Evolutionary conservation across 768 basidiomycete genomes (phyloP).

Genomic region (Boletellus ananiceps): DNA sequence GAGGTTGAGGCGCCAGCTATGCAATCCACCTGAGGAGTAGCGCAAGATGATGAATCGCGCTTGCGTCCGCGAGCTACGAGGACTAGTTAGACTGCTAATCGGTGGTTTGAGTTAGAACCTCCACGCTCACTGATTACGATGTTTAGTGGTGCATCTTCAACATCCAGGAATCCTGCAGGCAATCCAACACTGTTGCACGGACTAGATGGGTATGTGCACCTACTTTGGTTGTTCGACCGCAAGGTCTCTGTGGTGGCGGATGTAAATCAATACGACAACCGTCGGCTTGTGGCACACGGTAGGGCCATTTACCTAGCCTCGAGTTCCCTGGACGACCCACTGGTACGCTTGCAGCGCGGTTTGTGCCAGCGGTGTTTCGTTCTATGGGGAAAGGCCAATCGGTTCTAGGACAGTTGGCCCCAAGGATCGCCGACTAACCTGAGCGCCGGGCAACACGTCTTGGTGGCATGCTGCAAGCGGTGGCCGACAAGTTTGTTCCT

Average conservation of each 20-base stretch:
- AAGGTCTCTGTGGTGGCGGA: neutral
- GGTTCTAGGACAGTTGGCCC: constrained; percentile 1
- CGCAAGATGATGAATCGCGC: constrained; percentile 5
- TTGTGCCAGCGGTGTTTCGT: constrained; percentile 3
- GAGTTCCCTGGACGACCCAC: constrained; percentile 9
- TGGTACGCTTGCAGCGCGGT: constrained; percentile 16
- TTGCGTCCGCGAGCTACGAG: constrained; percentile 18
- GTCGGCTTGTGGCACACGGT: neutral
- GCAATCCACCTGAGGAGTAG: neutral
- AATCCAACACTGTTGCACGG: constrained; percentile 1
- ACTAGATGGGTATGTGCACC: neutral
- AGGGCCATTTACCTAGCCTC: constrained; percentile 10
- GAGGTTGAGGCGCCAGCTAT: constrained; percentile 1
- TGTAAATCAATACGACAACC: neutral
- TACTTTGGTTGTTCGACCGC: constrained; percentile 14
- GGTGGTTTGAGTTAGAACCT: neutral
- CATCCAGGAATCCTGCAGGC: constrained; percentile 9
- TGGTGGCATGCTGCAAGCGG: constrained; percentile 8
- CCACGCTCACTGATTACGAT: constrained; percentile 12
- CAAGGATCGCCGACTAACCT: constrained; percentile 16
- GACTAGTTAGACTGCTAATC: constrained; percentile 2
- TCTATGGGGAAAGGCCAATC: constrained; percentile 9
- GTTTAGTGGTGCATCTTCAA: constrained; percentile 3
- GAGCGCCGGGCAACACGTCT: constrained; percentile 2
- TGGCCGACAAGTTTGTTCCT: neutral